Evolutionary conservation across 768 basidiomycete species (phyloP).

Genomic region (Bullera alba): DNA sequence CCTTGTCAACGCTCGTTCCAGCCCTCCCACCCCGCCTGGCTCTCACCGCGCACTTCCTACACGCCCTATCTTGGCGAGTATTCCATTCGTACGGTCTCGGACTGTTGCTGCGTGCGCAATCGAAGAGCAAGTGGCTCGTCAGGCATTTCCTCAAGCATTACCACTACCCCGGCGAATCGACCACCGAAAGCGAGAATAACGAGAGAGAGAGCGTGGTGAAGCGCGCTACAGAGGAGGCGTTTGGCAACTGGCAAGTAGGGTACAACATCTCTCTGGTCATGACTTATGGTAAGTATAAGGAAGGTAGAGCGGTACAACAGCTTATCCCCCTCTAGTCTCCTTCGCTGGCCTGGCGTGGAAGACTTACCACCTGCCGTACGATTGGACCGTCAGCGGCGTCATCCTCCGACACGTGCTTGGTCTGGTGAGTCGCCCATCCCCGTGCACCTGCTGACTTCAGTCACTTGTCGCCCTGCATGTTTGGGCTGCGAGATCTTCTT

Average conservation of each 20-base stretch:
- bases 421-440: conserved; percentile 53
- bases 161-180: conserved; percentile 54
- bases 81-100: conserved; percentile 88
- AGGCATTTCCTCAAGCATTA: conserved; percentile 93
- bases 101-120: conserved; percentile 72
- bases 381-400: conserved; percentile 83
- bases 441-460: conserved; percentile 47
- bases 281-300: conserved; percentile 67
- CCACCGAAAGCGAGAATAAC: conserved; percentile 3
- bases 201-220: conserved; percentile 57
- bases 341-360: conserved; percentile 81
- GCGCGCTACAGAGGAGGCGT: conserved; percentile 84
- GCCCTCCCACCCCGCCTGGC: conserved; percentile 54
- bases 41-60: conserved; percentile 60
- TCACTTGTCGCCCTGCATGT: conserved; percentile 76
- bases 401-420: conserved; percentile 84
- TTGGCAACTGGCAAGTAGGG: conserved; percentile 85
- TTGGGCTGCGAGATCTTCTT: conserved; percentile 86
- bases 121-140: conserved; percentile 78
- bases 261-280: conserved; percentile 91
- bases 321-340: conserved; percentile 56
- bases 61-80: conserved; percentile 76
- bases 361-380: conserved; percentile 69
- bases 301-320: not conserved
- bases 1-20: conserved; percentile 58